These are phyloP conservation scores for Phytophthora pinifolia DNA, from an alignment of 352 stramenopile species.

Conservation along the genomic window DNA sequence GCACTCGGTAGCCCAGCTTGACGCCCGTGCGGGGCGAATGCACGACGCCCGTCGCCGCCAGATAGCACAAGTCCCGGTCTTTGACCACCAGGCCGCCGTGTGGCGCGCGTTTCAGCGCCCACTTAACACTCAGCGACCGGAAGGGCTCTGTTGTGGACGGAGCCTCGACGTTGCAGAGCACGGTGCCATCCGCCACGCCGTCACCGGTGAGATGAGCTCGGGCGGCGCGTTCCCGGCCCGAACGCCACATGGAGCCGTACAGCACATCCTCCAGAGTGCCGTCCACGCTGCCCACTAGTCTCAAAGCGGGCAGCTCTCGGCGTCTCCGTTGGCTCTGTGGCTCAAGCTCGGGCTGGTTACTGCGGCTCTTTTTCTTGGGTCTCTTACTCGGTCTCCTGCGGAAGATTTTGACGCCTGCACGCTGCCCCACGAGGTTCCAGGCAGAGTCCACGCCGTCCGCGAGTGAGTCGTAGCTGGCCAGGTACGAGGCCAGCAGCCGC, in stretches of 20 bases:
- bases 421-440: slow-evolving; percentile 56
- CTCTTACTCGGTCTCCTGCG: slow-evolving; percentile 28
- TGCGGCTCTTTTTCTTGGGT: slow-evolving; percentile 19
- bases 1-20: slow-evolving; percentile 44
- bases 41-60: slow-evolving; percentile 36
- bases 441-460: slow-evolving; percentile 10
- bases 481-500: slow-evolving; percentile 49
- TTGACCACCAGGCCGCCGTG: slow-evolving; percentile 40
- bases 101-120: slow-evolving; percentile 40
- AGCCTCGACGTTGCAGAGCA: slow-evolving; percentile 41
- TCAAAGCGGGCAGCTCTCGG: slow-evolving; percentile 31
- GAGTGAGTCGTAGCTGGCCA: slow-evolving; percentile 53
- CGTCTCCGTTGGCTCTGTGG: background rate
- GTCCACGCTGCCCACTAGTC: slow-evolving; percentile 40
- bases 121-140: slow-evolving; percentile 49
- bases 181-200: slow-evolving; percentile 40
- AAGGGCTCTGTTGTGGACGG: slow-evolving; percentile 37
- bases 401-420: slow-evolving; percentile 51
- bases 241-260: slow-evolving; percentile 48
- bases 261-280: slow-evolving; percentile 46
- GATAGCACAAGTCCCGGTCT: slow-evolving; percentile 55
- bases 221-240: slow-evolving; percentile 27
- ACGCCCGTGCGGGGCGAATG: slow-evolving; percentile 32
- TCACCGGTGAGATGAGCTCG: slow-evolving; percentile 41
- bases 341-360: background rate